Evolutionary conservation across 2,329 filamentous ascomycete species (phyloP), one percentile per base, ranked within the genome.

Genomic region (Diaporthe sp.): DNA sequence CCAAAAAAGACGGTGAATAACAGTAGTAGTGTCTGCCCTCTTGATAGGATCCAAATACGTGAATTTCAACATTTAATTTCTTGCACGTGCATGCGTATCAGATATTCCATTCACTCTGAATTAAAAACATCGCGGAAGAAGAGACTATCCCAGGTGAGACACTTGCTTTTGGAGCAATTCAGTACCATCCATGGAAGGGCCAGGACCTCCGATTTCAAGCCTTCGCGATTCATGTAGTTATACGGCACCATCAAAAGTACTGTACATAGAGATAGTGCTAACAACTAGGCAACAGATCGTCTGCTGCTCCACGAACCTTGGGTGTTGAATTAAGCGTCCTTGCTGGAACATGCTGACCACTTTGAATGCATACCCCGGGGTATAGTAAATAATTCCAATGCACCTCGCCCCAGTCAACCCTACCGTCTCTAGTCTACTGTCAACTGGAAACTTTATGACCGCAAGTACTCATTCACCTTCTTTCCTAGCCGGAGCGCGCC

Each of bases 401-500:
- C 9, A 22, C 28, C 17, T 34, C 53, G 15, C 10, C 51, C 13
- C 51, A 55, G 13, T 28, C n/a, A 55, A 28, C 12, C 25, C 13
- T 57, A 8, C 22, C 57, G 9, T 10, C 25, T 67, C 15, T 34
- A 19, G 22, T 15, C 10, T 6, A 31, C 37, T 4, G 15, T 22
- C 7, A n/a, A 8, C 46, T 34, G 44, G 31, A 15, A 39, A 10
- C 3, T 42, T 65, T 19, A 82, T 5, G 81, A 81, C 42, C 87
- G 82, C 75, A 90, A 77, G 79, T 87, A 90, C 55, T 85, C 83
- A 77, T 86, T 87, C 0, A 89, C 85, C 12, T 82, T 80, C 78
- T 84, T 85, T 0, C 86, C 87, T 88, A 88, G 89, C 12, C 86
- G 82, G 51, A 85, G 81, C 0, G 83, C 85, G 1, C 87, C 86